These are phyloP conservation scores for Echinosophora koreensis DNA, from an alignment of 306 rosid genomes.

Conservation along the genomic window DNA sequence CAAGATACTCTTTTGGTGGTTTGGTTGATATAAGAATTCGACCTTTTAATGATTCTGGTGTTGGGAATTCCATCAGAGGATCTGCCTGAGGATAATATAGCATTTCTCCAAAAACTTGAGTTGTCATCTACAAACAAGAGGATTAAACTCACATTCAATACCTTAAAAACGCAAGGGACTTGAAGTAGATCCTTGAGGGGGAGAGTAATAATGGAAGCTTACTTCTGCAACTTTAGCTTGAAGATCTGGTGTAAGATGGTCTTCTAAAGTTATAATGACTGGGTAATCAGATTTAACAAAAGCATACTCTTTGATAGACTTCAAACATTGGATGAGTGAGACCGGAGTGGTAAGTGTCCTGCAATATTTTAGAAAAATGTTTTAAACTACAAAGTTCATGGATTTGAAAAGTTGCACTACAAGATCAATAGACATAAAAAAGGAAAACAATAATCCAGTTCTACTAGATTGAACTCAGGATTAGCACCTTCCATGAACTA, in stretches of 20 bases:
- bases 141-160: slow-evolving; percentile 34
- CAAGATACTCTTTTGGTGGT: slow-evolving; percentile 79
- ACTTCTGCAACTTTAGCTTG: slow-evolving; percentile 94
- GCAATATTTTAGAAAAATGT: slow-evolving; percentile 45
- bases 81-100: slow-evolving; percentile 71
- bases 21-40: slow-evolving; percentile 84
- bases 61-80: slow-evolving; percentile 69
- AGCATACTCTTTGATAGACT: slow-evolving; percentile 85
- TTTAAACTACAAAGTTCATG: background rate
- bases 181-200: background rate
- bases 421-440: slow-evolving; percentile 3
- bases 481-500: slow-evolving; percentile 91
- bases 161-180: background rate
- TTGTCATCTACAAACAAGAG: slow-evolving; percentile 64
- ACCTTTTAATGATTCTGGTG: slow-evolving; percentile 81
- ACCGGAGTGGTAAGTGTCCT: slow-evolving; percentile 94
- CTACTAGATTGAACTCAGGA: slow-evolving; percentile 35
- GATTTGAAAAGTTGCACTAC: slow-evolving; percentile 23
- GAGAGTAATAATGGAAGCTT: slow-evolving; percentile 13
- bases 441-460: slow-evolving; percentile 28
- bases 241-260: slow-evolving; percentile 80
- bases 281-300: slow-evolving; percentile 86
- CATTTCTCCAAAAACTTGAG: slow-evolving; percentile 74
- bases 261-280: slow-evolving; percentile 86
- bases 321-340: slow-evolving; percentile 78